phyloP scores from a whole-genome alignment of 2,329 filamentous ascomycete genomes.

The Penicillium polonicum region DNA sequence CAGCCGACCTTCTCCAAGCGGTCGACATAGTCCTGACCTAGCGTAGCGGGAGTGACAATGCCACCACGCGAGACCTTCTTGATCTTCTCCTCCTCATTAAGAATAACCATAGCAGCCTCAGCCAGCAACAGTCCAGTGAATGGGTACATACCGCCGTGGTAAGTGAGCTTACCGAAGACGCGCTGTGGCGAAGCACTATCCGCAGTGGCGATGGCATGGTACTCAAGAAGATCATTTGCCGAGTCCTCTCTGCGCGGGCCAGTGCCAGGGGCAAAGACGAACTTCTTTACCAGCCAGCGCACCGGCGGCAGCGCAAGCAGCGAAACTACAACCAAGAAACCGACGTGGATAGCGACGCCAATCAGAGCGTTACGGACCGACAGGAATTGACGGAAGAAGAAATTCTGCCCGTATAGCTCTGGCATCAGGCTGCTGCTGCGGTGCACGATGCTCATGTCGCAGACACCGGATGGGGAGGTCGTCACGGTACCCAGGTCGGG shows the following conservation, averaged over 20 bases:
- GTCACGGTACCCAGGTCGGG: constrained; percentile 60
- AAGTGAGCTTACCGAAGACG: constrained; percentile 44
- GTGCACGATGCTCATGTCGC: constrained; percentile 59
- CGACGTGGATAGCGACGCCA: constrained; percentile 52
- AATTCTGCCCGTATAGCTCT: constrained; percentile 57
- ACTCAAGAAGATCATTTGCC: constrained; percentile 41
- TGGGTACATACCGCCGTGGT: constrained; percentile 44
- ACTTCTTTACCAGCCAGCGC: constrained; percentile 50
- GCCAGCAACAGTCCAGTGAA: constrained; percentile 46
- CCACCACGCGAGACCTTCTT: constrained; percentile 45
- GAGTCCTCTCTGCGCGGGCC: constrained; percentile 49
- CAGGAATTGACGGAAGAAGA: constrained; percentile 59
- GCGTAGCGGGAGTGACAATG: constrained; percentile 49
- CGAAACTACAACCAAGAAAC: constrained; percentile 46
- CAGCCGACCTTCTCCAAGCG: constrained; percentile 47
- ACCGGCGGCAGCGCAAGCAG: constrained; percentile 54
- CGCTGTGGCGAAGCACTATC: constrained; percentile 38
- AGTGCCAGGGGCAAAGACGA: constrained; percentile 52
- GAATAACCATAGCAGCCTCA: constrained; percentile 47
- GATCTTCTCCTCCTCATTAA: constrained; percentile 44
- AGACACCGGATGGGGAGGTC: constrained; percentile 51
- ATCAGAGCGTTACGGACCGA: constrained; percentile 50
- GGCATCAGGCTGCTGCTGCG: constrained; percentile 60
- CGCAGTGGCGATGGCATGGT: constrained; percentile 47
- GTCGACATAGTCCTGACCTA: constrained; percentile 50